phyloP scores from a whole-genome alignment of 768 basidiomycete genomes.

The Trametes punicea region DNA sequence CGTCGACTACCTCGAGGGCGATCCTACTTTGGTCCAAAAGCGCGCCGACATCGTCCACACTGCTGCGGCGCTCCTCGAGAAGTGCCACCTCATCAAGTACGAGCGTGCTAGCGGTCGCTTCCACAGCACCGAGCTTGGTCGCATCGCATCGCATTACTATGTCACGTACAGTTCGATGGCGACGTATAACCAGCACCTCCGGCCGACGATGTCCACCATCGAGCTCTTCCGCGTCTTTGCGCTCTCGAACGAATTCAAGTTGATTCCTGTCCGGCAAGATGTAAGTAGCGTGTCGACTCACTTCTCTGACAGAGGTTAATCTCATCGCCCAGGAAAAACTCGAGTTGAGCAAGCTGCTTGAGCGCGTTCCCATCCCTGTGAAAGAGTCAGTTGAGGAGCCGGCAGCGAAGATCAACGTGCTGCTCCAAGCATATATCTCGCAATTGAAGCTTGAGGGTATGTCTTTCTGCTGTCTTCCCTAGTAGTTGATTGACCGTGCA shows the following conservation, averaged over 20 bases:
- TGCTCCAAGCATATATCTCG: slow-evolving; percentile 93
- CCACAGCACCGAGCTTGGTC: slow-evolving; percentile 89
- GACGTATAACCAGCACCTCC: slow-evolving; percentile 91
- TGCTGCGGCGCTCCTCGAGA: slow-evolving; percentile 90
- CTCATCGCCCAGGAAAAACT: slow-evolving; percentile 61
- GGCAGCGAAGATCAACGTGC: slow-evolving; percentile 94
- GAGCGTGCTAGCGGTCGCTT: slow-evolving; percentile 85
- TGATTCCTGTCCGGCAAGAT: slow-evolving; percentile 83
- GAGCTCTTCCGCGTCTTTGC: slow-evolving; percentile 97
- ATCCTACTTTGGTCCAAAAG: slow-evolving; percentile 81
- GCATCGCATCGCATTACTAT: slow-evolving; percentile 94
- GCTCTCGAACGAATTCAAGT: slow-evolving; percentile 91
- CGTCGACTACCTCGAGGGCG: slow-evolving; percentile 88
- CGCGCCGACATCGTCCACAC: slow-evolving; percentile 92
- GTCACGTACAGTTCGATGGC: slow-evolving; percentile 96
- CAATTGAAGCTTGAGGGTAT: slow-evolving; percentile 86
- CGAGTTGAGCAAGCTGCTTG: slow-evolving; percentile 84
- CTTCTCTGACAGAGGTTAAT: background rate
- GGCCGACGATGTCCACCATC: slow-evolving; percentile 79
- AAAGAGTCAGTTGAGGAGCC: slow-evolving; percentile 97
- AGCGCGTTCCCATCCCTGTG: slow-evolving; percentile 94
- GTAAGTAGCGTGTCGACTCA: slow-evolving; percentile 14
- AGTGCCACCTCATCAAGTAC: slow-evolving; percentile 92
- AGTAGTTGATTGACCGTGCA: background rate
- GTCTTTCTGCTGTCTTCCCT: slow-evolving; percentile 1